phyloP scores from a whole-genome alignment of 2,329 filamentous ascomycete species.

The Berkeleyomyces basicola region DNA sequence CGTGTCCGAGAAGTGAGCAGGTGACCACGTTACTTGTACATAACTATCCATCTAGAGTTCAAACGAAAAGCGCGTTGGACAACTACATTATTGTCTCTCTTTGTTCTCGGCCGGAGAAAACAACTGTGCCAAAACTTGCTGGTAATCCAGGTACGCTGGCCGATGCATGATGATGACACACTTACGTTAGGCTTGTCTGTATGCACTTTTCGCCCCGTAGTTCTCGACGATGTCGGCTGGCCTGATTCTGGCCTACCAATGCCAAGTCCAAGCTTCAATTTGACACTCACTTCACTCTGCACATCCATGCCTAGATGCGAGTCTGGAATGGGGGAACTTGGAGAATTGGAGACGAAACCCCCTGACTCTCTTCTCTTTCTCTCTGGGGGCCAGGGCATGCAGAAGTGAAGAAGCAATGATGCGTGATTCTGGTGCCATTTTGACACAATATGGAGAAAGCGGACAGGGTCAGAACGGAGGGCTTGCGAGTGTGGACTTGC shows the following conservation, averaged over 20 bases:
- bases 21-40: background rate
- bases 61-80: too few relatives aligned
- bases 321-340: background rate
- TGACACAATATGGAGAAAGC: background rate
- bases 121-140: too few relatives aligned
- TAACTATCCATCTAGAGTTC: too few relatives aligned
- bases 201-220: too few relatives aligned
- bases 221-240: background rate
- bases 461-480: background rate
- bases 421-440: background rate
- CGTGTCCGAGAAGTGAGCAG: background rate
- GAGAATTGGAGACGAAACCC: background rate
- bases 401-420: background rate
- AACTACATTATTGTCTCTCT: background rate
- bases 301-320: background rate
- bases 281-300: background rate
- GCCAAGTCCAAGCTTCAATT: background rate
- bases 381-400: background rate
- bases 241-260: background rate
- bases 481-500: too few relatives aligned
- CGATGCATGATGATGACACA: too few relatives aligned
- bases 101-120: background rate
- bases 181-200: too few relatives aligned
- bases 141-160: too few relatives aligned
- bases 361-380: background rate